A percentile compares a stretch with the other conserved stretches of the same genome.
Evolutionary conservation across 176 grass and related monocot genomes (phyloP).

Genomic region (Aegilops bicornis): DNA sequence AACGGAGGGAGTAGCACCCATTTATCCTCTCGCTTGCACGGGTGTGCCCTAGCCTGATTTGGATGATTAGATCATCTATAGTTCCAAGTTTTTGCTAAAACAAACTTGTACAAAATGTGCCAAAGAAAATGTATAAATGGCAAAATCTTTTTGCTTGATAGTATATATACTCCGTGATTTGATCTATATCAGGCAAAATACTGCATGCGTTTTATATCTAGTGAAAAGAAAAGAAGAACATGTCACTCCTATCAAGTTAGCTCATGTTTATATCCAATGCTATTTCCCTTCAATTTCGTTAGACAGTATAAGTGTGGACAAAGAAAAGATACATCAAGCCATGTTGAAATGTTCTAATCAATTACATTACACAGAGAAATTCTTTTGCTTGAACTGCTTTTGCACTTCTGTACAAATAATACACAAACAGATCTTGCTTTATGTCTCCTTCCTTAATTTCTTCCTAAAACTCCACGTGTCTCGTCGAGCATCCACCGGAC

Average conservation of each 20-base stretch:
- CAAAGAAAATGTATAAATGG: neutral
- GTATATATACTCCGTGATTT: neutral
- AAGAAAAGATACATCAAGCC: neutral
- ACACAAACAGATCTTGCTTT: neutral
- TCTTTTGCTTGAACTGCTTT: neutral
- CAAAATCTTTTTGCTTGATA: neutral
- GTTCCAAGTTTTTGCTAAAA: neutral
- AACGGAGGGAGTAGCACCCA: neutral
- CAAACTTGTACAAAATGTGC: neutral
- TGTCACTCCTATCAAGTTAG: too few relatives aligned
- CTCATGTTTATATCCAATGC: neutral
- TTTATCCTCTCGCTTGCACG: neutral
- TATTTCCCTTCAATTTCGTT: neutral
- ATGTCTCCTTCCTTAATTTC: neutral
- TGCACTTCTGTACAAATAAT: constrained; percentile 7
- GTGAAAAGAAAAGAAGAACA: neutral
- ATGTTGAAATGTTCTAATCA: neutral
- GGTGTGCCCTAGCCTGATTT: neutral
- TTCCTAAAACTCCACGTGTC: neutral
- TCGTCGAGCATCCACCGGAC: neutral
- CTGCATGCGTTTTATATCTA: neutral
- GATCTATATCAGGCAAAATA: neutral
- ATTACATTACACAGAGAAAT: neutral
- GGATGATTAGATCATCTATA: neutral
- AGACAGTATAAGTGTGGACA: neutral